Evolutionary conservation across 306 rosid genomes (phyloP), one percentile per base, ranked within the genome.

Genomic region (Begonia fuchsioides): DNA sequence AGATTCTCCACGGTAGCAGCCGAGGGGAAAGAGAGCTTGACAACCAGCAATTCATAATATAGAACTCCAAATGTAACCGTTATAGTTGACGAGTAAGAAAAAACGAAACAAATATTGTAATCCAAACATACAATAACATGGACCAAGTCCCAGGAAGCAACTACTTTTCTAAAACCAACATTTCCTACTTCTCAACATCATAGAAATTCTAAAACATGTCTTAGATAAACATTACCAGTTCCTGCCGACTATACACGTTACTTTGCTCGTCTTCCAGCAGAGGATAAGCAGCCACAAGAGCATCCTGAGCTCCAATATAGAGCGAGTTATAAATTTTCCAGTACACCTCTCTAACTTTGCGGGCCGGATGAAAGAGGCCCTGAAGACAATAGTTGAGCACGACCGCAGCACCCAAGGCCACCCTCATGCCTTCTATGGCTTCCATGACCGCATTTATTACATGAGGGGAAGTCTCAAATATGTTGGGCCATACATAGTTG

Each of bases 381-480:
- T 77, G 92, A 17, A 81, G 79, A 58, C 92, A 81, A 65, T 79
- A 80, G 66, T 83, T 88, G 3, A 88, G 90, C 39, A 88, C 76
- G 14, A 83, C 35, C 4, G 96, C 94, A 39, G 94, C 81, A 13
- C 96, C 96, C 67, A 88, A 68, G 2, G 96, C 96, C 56, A 88
- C 94, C 63, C 96, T 72, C 96, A 83, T 83, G 57, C 96, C 96
- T 70, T 88, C 96, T 13, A 88, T 74, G 54, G 96, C 96, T 72
- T 88, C 96, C 96, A 76, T 88, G 41, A 88, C 96, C 2, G 96
- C 96, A 20, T 88, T 88, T 55, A 88, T 88, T 19, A 88, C 94
- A 17, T 88, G 96, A 0, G 96, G 96, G 2, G 96, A 88, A 9
- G 96, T 88, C 70, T 88, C 96, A 41, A 87, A 88, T 39, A 88